Evolutionary conservation across 352 stramenopile genomes (phyloP).

Genomic region (Globisporangium barbulae): DNA sequence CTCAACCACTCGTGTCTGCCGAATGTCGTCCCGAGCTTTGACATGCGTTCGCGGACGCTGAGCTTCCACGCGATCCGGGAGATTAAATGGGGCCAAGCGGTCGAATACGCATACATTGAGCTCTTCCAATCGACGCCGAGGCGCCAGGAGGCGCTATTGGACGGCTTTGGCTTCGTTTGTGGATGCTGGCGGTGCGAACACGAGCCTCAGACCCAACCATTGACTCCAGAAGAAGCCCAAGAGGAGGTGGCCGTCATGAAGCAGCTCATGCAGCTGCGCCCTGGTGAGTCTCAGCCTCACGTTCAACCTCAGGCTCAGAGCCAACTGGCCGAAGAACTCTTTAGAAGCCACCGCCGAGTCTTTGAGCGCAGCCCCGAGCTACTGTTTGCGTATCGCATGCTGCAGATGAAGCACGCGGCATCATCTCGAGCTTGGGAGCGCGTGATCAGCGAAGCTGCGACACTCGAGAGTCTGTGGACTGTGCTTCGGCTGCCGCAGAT

Average conservation of each 20-base stretch:
- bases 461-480: constrained; percentile 35
- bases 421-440: constrained; percentile 21
- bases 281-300: constrained; percentile 12
- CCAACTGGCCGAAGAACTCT: constrained; percentile 14
- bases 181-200: constrained; percentile 37
- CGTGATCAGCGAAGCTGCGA: constrained; percentile 28
- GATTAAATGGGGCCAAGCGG: constrained; percentile 25
- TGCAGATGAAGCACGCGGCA: constrained; percentile 37
- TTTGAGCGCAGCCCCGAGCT: constrained; percentile 29
- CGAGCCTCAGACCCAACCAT: constrained; percentile 8
- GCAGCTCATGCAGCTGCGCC: constrained; percentile 29
- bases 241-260: constrained; percentile 18
- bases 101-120: constrained; percentile 65
- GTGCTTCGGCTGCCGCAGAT: constrained; percentile 22
- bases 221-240: constrained; percentile 7
- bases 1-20: constrained; percentile 69
- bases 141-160: constrained; percentile 31
- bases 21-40: constrained; percentile 54
- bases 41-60: constrained; percentile 40
- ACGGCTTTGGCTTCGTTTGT: constrained; percentile 56
- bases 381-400: constrained; percentile 36
- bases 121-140: constrained; percentile 30
- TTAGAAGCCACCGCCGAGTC: constrained; percentile 8
- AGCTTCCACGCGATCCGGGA: constrained; percentile 37
- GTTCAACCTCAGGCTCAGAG: not conserved